These are phyloP conservation scores for Metarhizium guizhouense DNA, from an alignment of 2,329 filamentous ascomycete genomes.

Conservation along the genomic window DNA sequence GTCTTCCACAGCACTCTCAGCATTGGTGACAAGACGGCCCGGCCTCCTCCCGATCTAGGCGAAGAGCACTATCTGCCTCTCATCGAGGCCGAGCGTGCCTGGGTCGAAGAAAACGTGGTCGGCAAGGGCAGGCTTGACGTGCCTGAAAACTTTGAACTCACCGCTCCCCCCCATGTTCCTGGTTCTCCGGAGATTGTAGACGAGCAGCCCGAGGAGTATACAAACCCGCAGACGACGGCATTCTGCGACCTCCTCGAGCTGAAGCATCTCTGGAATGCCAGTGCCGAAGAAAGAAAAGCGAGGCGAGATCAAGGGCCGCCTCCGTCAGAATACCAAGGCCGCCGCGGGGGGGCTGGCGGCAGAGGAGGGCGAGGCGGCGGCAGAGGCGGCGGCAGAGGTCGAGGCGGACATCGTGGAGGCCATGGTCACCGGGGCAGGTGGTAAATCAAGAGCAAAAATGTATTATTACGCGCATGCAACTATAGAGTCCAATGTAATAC, in stretches of 20 bases:
- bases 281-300: conserved; percentile 57
- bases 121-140: conserved; percentile 52
- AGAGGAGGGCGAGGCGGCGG: conserved; percentile 27
- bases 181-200: conserved; percentile 46
- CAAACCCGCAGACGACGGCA: conserved; percentile 72
- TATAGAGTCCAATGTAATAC: neutral
- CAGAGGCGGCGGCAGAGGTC: conserved; percentile 25
- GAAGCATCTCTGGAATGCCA: conserved; percentile 64
- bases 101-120: conserved; percentile 73
- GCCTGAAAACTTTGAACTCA: conserved; percentile 68
- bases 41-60: conserved; percentile 51
- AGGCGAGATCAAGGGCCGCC: conserved; percentile 51
- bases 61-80: conserved; percentile 58
- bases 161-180: conserved; percentile 62
- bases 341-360: conserved; percentile 26
- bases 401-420: conserved; percentile 5
- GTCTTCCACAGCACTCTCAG: conserved; percentile 60
- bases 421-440: neutral
- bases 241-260: conserved; percentile 77
- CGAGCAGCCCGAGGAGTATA: conserved; percentile 70
- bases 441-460: neutral
- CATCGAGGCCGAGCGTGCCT: conserved; percentile 63
- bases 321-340: conserved; percentile 24
- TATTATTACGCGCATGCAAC: neutral
- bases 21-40: conserved; percentile 50